Conservation (phyloP, 2,329 filamentous ascomycete genomes). For the Colletotrichum cuscutae region DNA sequence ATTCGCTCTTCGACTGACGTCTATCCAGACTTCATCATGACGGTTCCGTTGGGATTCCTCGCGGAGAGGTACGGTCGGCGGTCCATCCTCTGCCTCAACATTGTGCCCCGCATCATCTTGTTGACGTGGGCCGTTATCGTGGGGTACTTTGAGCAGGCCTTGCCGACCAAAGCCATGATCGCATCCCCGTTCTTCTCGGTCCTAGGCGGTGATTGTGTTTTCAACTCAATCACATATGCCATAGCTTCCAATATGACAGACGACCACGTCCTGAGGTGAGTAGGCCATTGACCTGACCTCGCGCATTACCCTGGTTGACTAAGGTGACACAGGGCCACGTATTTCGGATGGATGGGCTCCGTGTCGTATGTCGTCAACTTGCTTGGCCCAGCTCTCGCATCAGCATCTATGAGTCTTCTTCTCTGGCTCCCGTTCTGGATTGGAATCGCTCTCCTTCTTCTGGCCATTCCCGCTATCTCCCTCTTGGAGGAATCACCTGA, state of each 20-base stretch:
- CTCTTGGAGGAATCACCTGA: not conserved
- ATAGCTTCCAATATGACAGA: conserved; percentile 56
- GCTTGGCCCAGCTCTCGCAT: conserved; percentile 57
- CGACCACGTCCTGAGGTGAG: conserved; percentile 48
- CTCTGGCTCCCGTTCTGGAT: conserved; percentile 56
- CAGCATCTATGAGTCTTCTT: conserved; percentile 54
- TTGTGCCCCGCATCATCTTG: conserved; percentile 53
- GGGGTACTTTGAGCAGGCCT: conserved; percentile 47
- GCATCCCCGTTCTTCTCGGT: conserved; percentile 54
- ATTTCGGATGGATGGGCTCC: conserved; percentile 62
- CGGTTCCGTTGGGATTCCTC: conserved; percentile 58
- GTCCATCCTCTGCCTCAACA: conserved; percentile 54
- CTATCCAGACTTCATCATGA: conserved; percentile 57
- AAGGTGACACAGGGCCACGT: conserved; percentile 50
- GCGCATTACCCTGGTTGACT: not conserved
- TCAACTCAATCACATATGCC: conserved; percentile 60
- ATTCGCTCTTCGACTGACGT: not conserved
- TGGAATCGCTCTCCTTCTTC: conserved; percentile 48
- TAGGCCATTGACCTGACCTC: conserved; percentile 29
- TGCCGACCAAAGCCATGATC: conserved; percentile 52
- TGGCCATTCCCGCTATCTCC: conserved; percentile 45
- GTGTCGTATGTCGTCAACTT: conserved; percentile 58
- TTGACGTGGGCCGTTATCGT: conserved; percentile 52
- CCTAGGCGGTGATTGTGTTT: conserved; percentile 61
- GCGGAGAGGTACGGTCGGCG: conserved; percentile 55